These are phyloP conservation scores for Arthroderma uncinatum DNA, from an alignment of 2,329 filamentous ascomycete species.

Conservation along the genomic window DNA sequence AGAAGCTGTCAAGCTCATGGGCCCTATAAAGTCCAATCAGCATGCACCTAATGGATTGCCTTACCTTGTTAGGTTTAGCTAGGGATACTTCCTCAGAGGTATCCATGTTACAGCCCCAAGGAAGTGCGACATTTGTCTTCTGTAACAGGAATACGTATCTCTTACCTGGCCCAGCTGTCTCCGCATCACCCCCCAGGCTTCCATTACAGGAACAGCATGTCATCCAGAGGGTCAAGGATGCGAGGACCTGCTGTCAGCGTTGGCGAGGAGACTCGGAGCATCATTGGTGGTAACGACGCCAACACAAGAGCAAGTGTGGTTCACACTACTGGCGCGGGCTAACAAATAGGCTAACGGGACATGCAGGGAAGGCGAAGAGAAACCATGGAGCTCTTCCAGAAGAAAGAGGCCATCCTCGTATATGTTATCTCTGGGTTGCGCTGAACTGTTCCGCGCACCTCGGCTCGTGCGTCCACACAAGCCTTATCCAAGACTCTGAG, in stretches of 20 bases:
- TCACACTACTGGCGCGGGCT: neutral
- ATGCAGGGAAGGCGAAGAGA: neutral
- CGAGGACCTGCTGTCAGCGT: neutral
- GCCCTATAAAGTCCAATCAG: neutral
- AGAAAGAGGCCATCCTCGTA: neutral
- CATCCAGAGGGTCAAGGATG: neutral
- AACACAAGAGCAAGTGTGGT: neutral
- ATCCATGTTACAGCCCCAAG: neutral
- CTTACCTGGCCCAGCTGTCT: too few species aligned
- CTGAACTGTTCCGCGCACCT: neutral
- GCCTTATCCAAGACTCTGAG: neutral
- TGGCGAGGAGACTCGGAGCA: neutral
- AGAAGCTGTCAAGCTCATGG: neutral
- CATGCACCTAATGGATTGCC: neutral
- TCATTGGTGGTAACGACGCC: neutral
- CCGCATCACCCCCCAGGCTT: too few species aligned
- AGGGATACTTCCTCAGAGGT: neutral
- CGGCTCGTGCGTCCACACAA: neutral
- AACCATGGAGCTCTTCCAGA: neutral
- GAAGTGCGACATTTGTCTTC: neutral
- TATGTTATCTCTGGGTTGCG: neutral
- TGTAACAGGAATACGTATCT: too few species aligned
- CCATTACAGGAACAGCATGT: too few species aligned
- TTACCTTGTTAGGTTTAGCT: neutral
- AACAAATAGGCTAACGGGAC: neutral